Evolutionary conservation across 108 stramenopile species (phyloP), one percentile per base, ranked within the genome.

Genomic region (Epithemia pelagica): DNA sequence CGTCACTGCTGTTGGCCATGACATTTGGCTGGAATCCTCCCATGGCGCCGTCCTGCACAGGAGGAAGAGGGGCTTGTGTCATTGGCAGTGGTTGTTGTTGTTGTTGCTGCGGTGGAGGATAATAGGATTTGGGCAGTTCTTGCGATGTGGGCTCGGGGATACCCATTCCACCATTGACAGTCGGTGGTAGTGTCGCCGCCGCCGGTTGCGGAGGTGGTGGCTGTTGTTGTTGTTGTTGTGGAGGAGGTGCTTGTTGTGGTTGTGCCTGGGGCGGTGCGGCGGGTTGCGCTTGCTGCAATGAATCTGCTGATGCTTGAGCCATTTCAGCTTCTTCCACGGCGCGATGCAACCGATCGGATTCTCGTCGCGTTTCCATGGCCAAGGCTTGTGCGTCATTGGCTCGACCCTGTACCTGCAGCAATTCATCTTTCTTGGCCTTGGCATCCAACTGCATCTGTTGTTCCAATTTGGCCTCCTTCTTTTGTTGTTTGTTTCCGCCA

Each of bases 311-410:
- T 52, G 81, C 91, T 28, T 76, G 81, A 29, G 85, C 77, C 20
- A 92, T 66, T 68, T 92, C 91, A 8, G 85, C 83, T 65, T 89
- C 64, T 68, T 92, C 91, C n/a, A 70, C 83, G 32, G 80, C 69
- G 37, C 82, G 72, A 30, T 77, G 72, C 60, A 89, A 68, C 64
- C 75, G 67, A 5, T 92, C 88, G 8, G 82, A 79, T 61, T 89
- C 76, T 10, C 62, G 62, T 65, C 67, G 80, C 5, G 80, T 84
- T 20, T 77, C 64, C 23, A 65, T 70, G 1, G 88, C 85, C 30
- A 86, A 46, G 0, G 73, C 62, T 55, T 74, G 60, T 15, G 88
- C 91, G 58, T 82, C 79, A 27, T 65, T 67, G 0, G 85, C 77
- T 61, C 81, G 80, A 30, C 65, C 57, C 52, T 84, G 85, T 15